Conservation (phyloP, 2,329 filamentous ascomycete species). For the Alternaria incomplexa region DNA sequence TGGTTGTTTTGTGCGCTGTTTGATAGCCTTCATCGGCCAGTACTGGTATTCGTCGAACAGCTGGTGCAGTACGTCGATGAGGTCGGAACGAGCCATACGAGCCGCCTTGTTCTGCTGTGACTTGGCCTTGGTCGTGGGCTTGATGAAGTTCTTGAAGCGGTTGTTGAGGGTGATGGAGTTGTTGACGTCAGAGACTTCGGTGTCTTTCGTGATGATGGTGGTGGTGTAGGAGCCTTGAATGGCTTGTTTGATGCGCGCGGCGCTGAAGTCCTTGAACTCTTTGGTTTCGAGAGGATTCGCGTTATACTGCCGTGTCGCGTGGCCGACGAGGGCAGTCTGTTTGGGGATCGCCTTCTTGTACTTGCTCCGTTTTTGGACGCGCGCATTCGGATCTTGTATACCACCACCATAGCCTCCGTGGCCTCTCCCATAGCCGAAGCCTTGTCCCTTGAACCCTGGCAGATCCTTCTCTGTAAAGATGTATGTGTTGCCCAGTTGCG, state of each 20-base stretch:
- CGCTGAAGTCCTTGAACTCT: constrained; percentile 52
- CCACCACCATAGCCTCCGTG: constrained; percentile 26
- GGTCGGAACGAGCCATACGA: constrained; percentile 86
- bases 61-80: constrained; percentile 82
- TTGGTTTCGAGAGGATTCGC: constrained; percentile 54
- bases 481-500: constrained; percentile 80
- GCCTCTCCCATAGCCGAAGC: constrained; percentile 29
- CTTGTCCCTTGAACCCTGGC: constrained; percentile 67
- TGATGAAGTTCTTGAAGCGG: constrained; percentile 44
- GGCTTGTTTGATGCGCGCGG: constrained; percentile 53
- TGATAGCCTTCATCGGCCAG: constrained; percentile 91
- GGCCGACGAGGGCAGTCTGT: constrained; percentile 63
- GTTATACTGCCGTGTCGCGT: constrained; percentile 64
- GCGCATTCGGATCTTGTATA: constrained; percentile 40
- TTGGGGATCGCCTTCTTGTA: constrained; percentile 48
- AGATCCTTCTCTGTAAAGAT: constrained; percentile 94
- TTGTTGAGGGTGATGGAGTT: constrained; percentile 37
- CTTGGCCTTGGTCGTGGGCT: constrained; percentile 26
- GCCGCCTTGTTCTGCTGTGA: constrained; percentile 73
- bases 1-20: constrained; percentile 78
- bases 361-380: constrained; percentile 43
- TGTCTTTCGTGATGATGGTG: constrained; percentile 39
- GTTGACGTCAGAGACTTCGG: constrained; percentile 31
- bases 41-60: constrained; percentile 87
- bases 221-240: constrained; percentile 46